phyloP scores from a whole-genome alignment of 306 rosid species.

The Pyrus betulifolia region DNA sequence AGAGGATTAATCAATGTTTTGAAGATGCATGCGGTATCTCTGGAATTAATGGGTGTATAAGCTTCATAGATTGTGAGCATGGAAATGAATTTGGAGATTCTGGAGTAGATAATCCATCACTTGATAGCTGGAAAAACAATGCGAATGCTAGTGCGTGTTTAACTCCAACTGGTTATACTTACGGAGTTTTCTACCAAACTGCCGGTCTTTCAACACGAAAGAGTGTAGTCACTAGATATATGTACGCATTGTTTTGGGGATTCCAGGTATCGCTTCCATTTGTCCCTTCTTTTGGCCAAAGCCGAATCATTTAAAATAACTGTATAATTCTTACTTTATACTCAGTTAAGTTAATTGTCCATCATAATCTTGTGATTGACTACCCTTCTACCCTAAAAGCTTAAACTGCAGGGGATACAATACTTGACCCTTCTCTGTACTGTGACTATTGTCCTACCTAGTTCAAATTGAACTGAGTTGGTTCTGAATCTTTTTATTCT shows the following conservation, averaged over 20 bases:
- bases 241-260: conserved; percentile 77
- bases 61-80: conserved; percentile 60
- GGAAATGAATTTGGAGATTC: not conserved
- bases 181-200: conserved; percentile 55
- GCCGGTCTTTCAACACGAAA: conserved; percentile 43
- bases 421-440: not conserved
- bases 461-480: not conserved
- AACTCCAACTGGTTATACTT: conserved; percentile 8
- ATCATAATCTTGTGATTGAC: not conserved
- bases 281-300: not conserved
- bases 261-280: conserved; percentile 54
- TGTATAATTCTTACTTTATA: not conserved
- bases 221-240: conserved; percentile 46
- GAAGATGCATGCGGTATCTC: conserved; percentile 39
- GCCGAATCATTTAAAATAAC: not conserved
- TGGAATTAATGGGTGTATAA: not conserved
- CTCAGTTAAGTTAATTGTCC: not conserved
- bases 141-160: conserved; percentile 32
- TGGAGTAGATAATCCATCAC: not conserved
- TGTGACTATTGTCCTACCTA: not conserved
- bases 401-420: not conserved
- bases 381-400: not conserved
- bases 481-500: not conserved
- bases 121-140: conserved; percentile 4
- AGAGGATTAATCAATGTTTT: conserved; percentile 87